Percentiles rank a stretch among this genome's conserved stretches.
These are phyloP conservation scores for Phanerochaete sordida DNA, from an alignment of 768 basidiomycete species.

Conservation along the genomic window DNA sequence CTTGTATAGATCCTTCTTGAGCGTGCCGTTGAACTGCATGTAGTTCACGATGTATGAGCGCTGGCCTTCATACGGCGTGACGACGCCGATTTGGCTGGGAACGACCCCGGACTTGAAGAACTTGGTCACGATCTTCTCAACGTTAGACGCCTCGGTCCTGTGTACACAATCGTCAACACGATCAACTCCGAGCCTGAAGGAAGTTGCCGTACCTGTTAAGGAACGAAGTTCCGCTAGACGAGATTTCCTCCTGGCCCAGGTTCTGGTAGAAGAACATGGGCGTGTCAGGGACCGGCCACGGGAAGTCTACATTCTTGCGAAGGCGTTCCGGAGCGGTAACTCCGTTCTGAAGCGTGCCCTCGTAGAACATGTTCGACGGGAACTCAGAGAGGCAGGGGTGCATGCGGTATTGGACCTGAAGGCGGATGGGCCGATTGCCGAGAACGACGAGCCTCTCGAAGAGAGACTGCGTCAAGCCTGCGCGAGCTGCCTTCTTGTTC, in stretches of 20 bases:
- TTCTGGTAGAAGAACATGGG: conserved; percentile 99
- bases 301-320: conserved; percentile 98
- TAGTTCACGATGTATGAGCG: conserved; percentile 98
- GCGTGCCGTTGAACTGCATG: conserved; percentile 99
- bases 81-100: conserved; percentile 93
- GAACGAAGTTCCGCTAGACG: conserved; percentile 97
- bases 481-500: conserved; percentile 99
- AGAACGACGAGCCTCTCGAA: conserved; percentile 97
- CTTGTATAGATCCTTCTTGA: conserved; percentile 99
- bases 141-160: conserved; percentile 97
- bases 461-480: conserved; percentile 95
- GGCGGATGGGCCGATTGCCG: conserved; percentile 93
- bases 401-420: conserved; percentile 99
- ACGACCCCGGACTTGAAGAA: conserved; percentile 99
- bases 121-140: conserved; percentile 99
- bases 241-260: conserved; percentile 97
- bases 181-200: conserved; percentile 9
- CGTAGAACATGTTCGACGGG: conserved; percentile 99
- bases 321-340: conserved; percentile 97
- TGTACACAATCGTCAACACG: conserved; percentile 1
- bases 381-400: conserved; percentile 99
- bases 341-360: conserved; percentile 97
- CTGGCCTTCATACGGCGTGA: conserved; percentile 99
- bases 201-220: conserved; percentile 68
- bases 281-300: conserved; percentile 95